Percentiles rank a stretch among this genome's conserved stretches.
Conservation (phyloP, 768 basidiomycete genomes). For the Hygrocybe coccinea region DNA sequence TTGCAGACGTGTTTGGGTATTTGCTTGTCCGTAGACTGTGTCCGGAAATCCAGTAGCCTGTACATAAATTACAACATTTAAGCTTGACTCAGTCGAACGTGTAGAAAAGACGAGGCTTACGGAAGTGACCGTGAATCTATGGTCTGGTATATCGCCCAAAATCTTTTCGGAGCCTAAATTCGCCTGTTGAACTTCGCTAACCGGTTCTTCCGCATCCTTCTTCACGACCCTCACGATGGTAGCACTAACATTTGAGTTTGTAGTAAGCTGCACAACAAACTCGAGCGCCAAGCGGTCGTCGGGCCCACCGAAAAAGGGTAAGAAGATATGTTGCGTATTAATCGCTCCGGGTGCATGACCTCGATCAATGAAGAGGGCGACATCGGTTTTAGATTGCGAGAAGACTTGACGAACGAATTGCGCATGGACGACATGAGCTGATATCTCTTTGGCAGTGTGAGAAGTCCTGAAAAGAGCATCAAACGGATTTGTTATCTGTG, state of each 20-base stretch:
- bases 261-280: conserved; percentile 79
- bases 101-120: conserved; percentile 30
- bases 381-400: conserved; percentile 61
- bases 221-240: conserved; percentile 68
- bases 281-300: conserved; percentile 87
- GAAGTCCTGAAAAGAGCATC: conserved; percentile 54
- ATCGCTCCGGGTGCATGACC: conserved; percentile 33
- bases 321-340: conserved; percentile 60
- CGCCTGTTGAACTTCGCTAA: conserved; percentile 23
- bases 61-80: background rate
- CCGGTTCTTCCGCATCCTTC: conserved; percentile 29
- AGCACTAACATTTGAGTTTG: conserved; percentile 60
- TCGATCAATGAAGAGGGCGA: conserved; percentile 79
- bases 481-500: conserved; percentile 55
- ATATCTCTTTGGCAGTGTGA: conserved; percentile 31
- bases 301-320: conserved; percentile 92
- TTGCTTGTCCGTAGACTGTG: conserved; percentile 62
- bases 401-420: conserved; percentile 84
- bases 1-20: conserved; percentile 61
- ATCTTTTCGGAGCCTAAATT: conserved; percentile 25
- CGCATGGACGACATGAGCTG: conserved; percentile 60
- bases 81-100: background rate
- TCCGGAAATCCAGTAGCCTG: conserved; percentile 50
- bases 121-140: conserved; percentile 44
- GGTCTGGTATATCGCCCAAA: conserved; percentile 27